Percentiles rank a stretch among this genome's conserved stretches.
Evolutionary conservation across 345 rosid species (phyloP).

Genomic region (Salix viminalis): DNA sequence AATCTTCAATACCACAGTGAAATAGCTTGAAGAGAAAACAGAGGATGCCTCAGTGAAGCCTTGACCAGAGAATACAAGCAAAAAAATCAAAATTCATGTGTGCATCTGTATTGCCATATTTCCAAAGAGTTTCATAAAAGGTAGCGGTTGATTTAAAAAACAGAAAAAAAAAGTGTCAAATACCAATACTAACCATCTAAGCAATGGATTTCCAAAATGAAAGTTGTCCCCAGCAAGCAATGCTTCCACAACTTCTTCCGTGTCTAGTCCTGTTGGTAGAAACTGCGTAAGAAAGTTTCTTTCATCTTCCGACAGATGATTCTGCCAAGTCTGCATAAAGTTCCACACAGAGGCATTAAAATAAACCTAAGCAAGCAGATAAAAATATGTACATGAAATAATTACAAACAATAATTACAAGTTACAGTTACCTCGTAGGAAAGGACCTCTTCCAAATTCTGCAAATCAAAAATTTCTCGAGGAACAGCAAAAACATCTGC

Average conservation of each 20-base stretch:
- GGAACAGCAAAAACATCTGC: constrained; percentile 70
- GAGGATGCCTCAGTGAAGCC: background rate
- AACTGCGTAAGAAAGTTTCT: constrained; percentile 61
- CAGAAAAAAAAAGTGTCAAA: background rate
- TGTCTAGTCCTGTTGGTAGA: constrained; percentile 64
- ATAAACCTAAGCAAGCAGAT: constrained; percentile 1
- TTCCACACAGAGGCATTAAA: constrained; percentile 9
- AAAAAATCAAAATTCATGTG: background rate
- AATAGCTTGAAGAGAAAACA: background rate
- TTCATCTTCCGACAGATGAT: constrained; percentile 63
- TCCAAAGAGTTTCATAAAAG: background rate
- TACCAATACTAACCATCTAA: constrained; percentile 60
- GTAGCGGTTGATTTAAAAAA: background rate
- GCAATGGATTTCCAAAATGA: constrained; percentile 75
- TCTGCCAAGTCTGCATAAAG: constrained; percentile 63
- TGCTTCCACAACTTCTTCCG: constrained; percentile 48
- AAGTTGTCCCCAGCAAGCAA: constrained; percentile 74
- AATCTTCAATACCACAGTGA: background rate
- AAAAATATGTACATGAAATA: constrained; percentile 10
- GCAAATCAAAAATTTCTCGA: constrained; percentile 61
- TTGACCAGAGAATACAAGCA: background rate
- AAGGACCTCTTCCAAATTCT: constrained; percentile 60
- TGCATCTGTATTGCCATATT: background rate
- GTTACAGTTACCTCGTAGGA: constrained; percentile 60
- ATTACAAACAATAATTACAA: background rate